Evolutionary conservation across 2,329 filamentous ascomycete species (phyloP), one percentile per base, ranked within the genome.

Genomic region (Alternaria infectoria): DNA sequence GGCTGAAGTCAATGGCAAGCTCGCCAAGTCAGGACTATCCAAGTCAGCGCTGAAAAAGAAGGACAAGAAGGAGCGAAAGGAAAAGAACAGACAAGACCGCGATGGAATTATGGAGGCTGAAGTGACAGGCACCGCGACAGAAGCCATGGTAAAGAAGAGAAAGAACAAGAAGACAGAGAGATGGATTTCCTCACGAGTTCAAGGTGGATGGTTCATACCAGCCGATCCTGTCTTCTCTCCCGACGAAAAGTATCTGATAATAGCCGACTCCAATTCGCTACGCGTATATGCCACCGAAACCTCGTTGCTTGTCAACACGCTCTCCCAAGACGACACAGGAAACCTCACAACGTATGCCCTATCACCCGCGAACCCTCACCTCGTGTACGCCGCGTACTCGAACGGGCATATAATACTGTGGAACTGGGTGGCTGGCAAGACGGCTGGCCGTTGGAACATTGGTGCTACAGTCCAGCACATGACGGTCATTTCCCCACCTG

Each of bases 251-350:
- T 86, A 77, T 79, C 78, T 97, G 43, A 89, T 97, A 61, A 79
- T 97, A 59, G 88, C 90, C 30, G 92, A 93, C 73, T 87, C 89
- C 64, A 90, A 88, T 26, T 90, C 90, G 10, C 84, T 97, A 57
- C 91, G 93, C 77, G 86, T 97, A 25, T 97, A 96, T 80, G 91
- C 92, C 2, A 88, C 92, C 28, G 84, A 88, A 67, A 93, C 93
- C 58, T 98, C 96, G 2, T 87, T 96, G 54, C 87, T 96, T 21
- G 84, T 93, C 49, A 89, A 93, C 69, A 88, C 89, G 59, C 90
- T 97, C 52, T 79, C 81, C n/a, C 68, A 83, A 69, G 75, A 70
- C 19, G 69, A 80, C 71, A 78, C 83, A 21, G 79, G 70, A 13
- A 50, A 75, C 11, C 81, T 90, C 21, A 80, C 83, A 21, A 83